phyloP scores from a whole-genome alignment of 2,329 filamentous ascomycete species.

The Hypocrella siamensis region DNA sequence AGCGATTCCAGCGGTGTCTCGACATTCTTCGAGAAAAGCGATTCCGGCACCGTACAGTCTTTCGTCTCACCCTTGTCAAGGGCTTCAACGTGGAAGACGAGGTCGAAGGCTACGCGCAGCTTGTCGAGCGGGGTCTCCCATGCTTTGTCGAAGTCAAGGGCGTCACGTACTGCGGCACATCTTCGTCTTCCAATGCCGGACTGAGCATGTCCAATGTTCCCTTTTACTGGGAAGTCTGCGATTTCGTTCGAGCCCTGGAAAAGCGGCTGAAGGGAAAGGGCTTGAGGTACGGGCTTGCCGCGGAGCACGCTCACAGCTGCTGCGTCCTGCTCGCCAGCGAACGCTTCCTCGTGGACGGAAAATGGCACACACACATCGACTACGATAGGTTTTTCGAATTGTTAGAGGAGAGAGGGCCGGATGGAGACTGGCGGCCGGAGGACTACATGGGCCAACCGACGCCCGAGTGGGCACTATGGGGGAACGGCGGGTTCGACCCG shows the following conservation, averaged over 20 bases:
- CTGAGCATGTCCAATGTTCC: constrained; percentile 96
- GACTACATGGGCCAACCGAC: constrained; percentile 80
- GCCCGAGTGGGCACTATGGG: constrained; percentile 90
- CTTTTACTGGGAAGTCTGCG: constrained; percentile 79
- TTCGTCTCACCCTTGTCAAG: constrained; percentile 88
- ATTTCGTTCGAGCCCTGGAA: constrained; percentile 66
- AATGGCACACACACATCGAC: constrained; percentile 86
- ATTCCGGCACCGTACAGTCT: constrained; percentile 80
- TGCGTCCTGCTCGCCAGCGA: constrained; percentile 77
- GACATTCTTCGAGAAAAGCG: constrained; percentile 77
- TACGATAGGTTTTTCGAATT: constrained; percentile 80
- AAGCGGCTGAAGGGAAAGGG: constrained; percentile 52
- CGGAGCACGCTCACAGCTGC: constrained; percentile 90
- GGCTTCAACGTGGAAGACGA: constrained; percentile 97
- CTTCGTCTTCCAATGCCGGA: constrained; percentile 67
- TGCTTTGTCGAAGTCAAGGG: constrained; percentile 95
- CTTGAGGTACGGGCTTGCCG: constrained; percentile 76
- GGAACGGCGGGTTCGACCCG: constrained; percentile 86
- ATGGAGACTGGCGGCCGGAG: constrained; percentile 65
- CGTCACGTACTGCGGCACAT: constrained; percentile 91
- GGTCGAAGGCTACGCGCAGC: constrained; percentile 73
- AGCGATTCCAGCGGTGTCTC: constrained; percentile 80
- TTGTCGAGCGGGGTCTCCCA: constrained; percentile 73
- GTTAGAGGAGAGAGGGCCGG: constrained; percentile 49
- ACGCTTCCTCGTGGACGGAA: constrained; percentile 59